phyloP scores from a whole-genome alignment of 345 rosid species.

The Psidium guajava region DNA sequence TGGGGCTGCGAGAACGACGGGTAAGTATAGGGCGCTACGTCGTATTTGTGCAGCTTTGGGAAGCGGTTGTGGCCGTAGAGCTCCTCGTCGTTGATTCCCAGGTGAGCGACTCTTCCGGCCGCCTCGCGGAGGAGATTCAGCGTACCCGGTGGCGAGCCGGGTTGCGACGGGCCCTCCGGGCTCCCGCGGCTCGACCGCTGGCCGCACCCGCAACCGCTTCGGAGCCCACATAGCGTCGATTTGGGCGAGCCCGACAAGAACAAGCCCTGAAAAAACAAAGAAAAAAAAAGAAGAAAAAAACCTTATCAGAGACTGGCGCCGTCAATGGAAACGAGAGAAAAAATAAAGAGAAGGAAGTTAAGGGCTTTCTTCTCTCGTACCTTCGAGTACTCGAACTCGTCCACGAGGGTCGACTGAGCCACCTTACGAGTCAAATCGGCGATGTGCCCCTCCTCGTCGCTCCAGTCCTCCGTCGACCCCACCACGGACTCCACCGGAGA shows the following conservation, averaged over 20 bases:
- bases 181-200: not conserved
- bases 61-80: not conserved
- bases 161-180: not conserved
- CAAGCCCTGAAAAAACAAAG: not conserved
- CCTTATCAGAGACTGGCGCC: not conserved
- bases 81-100: not conserved
- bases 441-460: conserved; percentile 37
- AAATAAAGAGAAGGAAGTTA: no score
- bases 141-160: not conserved
- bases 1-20: not conserved
- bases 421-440: not conserved
- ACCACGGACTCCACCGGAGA: conserved; percentile 52
- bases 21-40: not conserved
- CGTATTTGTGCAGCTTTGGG: not conserved
- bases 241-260: conserved; percentile 2
- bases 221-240: conserved; percentile 5
- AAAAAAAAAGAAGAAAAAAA: no score
- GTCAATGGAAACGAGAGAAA: no score
- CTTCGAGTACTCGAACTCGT: not conserved
- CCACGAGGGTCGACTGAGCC: not conserved
- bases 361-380: not conserved
- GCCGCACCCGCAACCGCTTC: not conserved
- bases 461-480: conserved; percentile 47
- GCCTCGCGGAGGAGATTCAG: not conserved
- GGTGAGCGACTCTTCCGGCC: not conserved